These are phyloP conservation scores for Radiomyces spectabilis DNA, from an alignment of 192 early-diverging fungal genomes.

Conservation along the genomic window DNA sequence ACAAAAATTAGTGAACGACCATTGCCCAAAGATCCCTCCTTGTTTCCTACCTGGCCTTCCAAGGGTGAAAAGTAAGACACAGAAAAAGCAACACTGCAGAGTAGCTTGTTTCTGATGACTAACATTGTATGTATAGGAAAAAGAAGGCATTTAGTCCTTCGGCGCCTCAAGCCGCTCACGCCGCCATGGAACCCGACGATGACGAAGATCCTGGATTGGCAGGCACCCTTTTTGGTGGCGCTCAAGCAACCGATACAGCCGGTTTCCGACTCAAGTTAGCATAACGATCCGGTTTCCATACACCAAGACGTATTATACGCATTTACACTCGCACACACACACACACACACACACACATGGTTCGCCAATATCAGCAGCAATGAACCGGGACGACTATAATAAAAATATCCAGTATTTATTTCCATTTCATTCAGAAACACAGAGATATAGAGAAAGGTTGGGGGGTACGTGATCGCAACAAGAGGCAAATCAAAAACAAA, in stretches of 20 bases:
- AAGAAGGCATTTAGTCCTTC: slow-evolving; percentile 33
- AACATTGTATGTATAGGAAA: slow-evolving; percentile 4
- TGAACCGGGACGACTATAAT: no score
- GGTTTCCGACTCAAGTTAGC: slow-evolving; percentile 48
- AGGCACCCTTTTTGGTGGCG: slow-evolving; percentile 43
- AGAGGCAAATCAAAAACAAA: no score
- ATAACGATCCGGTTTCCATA: no score
- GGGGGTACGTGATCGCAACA: no score
- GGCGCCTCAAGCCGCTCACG: slow-evolving; percentile 54
- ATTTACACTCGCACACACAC: no score
- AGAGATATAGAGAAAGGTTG: no score
- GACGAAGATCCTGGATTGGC: slow-evolving; percentile 28
- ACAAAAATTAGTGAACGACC: slow-evolving; percentile 58
- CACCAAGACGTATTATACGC: no score
- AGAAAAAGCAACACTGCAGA: neutral
- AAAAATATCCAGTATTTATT: no score
- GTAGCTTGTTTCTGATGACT: neutral
- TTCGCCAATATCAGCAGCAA: no score
- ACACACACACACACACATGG: no score
- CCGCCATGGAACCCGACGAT: slow-evolving; percentile 32
- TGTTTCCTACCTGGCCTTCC: slow-evolving; percentile 94
- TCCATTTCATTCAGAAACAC: no score
- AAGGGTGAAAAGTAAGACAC: slow-evolving; percentile 49
- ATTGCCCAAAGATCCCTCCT: slow-evolving; percentile 80
- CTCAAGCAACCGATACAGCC: slow-evolving; percentile 38